phyloP scores from a whole-genome alignment of 768 basidiomycete species.

The Leccinum subtestaceum region DNA sequence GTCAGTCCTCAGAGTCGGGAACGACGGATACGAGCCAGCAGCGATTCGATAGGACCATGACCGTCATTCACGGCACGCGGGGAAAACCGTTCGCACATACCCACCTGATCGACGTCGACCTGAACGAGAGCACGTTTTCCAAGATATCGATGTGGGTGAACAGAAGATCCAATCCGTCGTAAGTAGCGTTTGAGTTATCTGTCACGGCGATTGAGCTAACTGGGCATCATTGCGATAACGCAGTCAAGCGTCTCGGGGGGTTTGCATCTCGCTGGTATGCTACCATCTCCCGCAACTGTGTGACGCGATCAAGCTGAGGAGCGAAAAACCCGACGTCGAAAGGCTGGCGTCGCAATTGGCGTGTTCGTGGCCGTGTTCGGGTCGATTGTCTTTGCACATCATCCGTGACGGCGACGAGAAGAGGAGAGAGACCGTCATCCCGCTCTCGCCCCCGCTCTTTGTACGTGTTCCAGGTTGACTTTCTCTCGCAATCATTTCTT shows the following conservation, averaged over 20 bases:
- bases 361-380: constrained; percentile 45
- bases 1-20: neutral
- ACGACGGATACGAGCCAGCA: neutral
- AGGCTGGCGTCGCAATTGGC: constrained; percentile 25
- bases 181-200: constrained; percentile 16
- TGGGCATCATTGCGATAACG: neutral
- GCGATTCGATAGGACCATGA: constrained; percentile 20
- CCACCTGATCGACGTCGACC: constrained; percentile 26
- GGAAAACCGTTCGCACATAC: constrained; percentile 21
- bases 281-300: constrained; percentile 35
- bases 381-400: constrained; percentile 16
- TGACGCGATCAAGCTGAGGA: constrained; percentile 13
- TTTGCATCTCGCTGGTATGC: constrained; percentile 47
- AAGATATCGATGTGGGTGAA: constrained; percentile 39
- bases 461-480: constrained; percentile 29
- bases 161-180: constrained; percentile 30
- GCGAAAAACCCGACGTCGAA: constrained; percentile 15
- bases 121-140: constrained; percentile 29
- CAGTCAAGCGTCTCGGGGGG: constrained; percentile 35
- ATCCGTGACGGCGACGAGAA: neutral
- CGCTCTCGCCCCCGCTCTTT: constrained; percentile 33
- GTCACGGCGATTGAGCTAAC: neutral
- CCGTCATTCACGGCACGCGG: constrained; percentile 16
- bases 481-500: neutral
- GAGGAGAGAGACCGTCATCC: constrained; percentile 10